Evolutionary conservation across 73 alveolate species (phyloP), one percentile per base, ranked within the genome.

Genomic region (Breviolum minutum): DNA sequence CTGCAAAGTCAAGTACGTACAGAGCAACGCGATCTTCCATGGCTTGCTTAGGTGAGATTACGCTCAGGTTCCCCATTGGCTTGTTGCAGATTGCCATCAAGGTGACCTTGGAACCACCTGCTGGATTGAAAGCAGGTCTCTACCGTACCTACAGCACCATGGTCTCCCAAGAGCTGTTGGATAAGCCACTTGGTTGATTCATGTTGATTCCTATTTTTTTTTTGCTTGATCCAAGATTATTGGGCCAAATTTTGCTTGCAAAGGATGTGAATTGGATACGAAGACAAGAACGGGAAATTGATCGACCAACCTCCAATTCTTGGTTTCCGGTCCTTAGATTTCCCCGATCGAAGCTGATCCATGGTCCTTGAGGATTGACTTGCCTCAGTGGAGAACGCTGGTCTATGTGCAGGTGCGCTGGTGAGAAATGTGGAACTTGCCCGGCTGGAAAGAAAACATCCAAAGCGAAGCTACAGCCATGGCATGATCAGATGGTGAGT

Each of bases 101-200:
- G 99, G 99, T 99, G 93, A 99, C 99, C 40, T 99, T 99, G 98
- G 99, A 99, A 95, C 99, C 99, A 40, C 99, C 99, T 0, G 99
- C 99, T 96, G 99, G 99, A 87, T 99, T 99, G 87, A 99, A 99
- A 99, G 99, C 99, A 16, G 99, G 99, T 95, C 99, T 99, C 99
- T 99, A 99, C 91, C 99, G 99, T 95, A 99, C 99, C 89, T 99
- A 99, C 99, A 99, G 99, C 79, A 99, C 99, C 82, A 99, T 99
- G 99, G 99, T 99, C 69, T 99, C 99, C 64, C 99, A 99, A 83
- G 99, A 99, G 99, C 99, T 99, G 99, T 99, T 99, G 80, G 99
- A 99, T 98, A 99, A 99, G 99, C 19, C 61, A 6, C 96, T 68
- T 27, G 95, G 95, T 9, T 16, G 17, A 32, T 2, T 22, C 48